Conservation (phyloP, 2,329 filamentous ascomycete genomes). For the Calonectria naviculata region DNA sequence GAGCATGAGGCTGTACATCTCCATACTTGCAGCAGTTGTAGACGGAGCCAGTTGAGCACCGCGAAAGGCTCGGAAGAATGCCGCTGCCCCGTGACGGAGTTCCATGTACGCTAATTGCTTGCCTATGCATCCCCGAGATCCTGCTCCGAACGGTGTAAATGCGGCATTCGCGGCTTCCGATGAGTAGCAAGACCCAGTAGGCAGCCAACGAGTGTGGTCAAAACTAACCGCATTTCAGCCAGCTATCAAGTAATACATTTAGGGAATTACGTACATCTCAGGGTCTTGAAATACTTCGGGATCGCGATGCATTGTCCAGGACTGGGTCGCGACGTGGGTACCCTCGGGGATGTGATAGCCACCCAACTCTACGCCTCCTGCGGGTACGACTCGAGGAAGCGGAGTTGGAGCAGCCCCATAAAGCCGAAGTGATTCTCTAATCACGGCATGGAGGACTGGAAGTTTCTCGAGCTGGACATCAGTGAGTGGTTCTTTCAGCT, state of each 20-base stretch:
- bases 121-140: background rate
- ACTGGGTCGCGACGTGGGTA: background rate
- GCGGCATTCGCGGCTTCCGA: background rate
- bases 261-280: background rate
- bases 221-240: background rate
- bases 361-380: background rate
- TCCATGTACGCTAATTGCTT: background rate
- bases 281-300: background rate
- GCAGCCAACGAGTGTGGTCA: background rate
- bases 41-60: background rate
- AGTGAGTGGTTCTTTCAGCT: background rate
- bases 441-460: background rate
- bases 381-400: background rate
- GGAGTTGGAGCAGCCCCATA: background rate
- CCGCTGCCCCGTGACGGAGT: background rate
- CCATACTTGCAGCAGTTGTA: background rate
- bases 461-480: background rate
- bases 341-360: background rate
- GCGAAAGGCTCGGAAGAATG: background rate
- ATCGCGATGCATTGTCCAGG: background rate
- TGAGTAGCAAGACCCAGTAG: background rate
- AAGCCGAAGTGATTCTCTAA: background rate
- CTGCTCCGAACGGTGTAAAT: background rate
- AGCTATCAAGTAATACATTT: too few species aligned
- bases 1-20: background rate